Percentiles rank a stretch among this genome's conserved stretches.
Conservation (phyloP, 176 grass and related monocot genomes). For the Neostapfia colusana region DNA sequence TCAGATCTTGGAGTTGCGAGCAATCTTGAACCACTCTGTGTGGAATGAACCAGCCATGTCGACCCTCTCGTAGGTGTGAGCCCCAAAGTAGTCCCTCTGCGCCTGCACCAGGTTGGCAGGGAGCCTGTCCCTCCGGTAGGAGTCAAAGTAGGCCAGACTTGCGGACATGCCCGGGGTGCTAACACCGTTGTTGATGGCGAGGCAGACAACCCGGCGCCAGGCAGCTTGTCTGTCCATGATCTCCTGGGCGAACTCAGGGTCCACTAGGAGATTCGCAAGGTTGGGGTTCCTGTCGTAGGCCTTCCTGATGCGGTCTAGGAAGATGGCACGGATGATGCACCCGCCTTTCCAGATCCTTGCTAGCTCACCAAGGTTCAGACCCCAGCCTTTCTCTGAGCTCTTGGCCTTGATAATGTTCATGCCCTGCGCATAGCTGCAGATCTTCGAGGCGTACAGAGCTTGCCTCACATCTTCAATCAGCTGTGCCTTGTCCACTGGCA, state of each 20-base stretch:
- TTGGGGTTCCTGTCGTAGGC: slow-evolving; percentile 66
- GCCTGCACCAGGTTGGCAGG: slow-evolving; percentile 82
- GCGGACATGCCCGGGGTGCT: slow-evolving; percentile 74
- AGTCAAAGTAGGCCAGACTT: slow-evolving; percentile 77
- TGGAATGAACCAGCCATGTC: slow-evolving; percentile 74
- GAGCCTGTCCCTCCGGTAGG: slow-evolving; percentile 68
- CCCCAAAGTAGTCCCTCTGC: slow-evolving; percentile 77
- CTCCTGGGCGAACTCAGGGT: slow-evolving; percentile 74
- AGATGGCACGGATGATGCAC: slow-evolving; percentile 84
- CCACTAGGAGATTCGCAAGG: slow-evolving; percentile 68
- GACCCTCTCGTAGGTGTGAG: slow-evolving; percentile 81
- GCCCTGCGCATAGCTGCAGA: slow-evolving; percentile 79
- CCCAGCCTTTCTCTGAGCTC: slow-evolving; percentile 71
- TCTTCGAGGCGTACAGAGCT: slow-evolving; percentile 76
- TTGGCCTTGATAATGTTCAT: slow-evolving; percentile 89
- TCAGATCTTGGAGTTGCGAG: slow-evolving; percentile 58
- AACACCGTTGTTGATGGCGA: slow-evolving; percentile 70
- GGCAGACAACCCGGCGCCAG: slow-evolving; percentile 67
- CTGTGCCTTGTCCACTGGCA: slow-evolving; percentile 64
- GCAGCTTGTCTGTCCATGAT: slow-evolving; percentile 76
- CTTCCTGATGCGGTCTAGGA: slow-evolving; percentile 82
- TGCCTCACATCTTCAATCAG: slow-evolving; percentile 77
- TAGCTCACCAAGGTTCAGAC: slow-evolving; percentile 72
- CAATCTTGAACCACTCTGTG: slow-evolving; percentile 83
- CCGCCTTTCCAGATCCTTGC: slow-evolving; percentile 90